phyloP scores from a whole-genome alignment of 1,284 basidiomycete species.

The Ceratobasidium sp. region DNA sequence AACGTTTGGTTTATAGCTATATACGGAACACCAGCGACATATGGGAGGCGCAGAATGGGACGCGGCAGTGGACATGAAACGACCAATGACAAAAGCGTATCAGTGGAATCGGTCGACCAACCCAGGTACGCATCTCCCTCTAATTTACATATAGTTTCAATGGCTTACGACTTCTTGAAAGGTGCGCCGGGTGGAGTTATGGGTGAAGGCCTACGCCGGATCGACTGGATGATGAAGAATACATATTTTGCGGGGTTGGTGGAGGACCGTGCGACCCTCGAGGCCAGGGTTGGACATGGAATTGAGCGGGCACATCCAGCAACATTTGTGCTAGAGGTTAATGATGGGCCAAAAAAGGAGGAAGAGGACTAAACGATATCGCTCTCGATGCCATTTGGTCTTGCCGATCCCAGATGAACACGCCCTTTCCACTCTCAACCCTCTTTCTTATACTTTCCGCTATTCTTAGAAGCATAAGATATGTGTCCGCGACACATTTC shows the following conservation, averaged over 20 bases:
- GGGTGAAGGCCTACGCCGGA: slow-evolving; percentile 36
- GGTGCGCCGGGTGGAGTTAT: slow-evolving; percentile 41
- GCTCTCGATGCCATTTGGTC: background rate
- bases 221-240: slow-evolving; percentile 40
- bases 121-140: slow-evolving; percentile 6
- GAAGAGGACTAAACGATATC: slow-evolving; percentile 3
- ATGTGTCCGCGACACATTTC: slow-evolving; percentile 29
- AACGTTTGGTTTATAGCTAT: slow-evolving; percentile 3
- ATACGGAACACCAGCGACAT: slow-evolving; percentile 28
- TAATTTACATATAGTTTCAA: background rate
- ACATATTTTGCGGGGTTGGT: slow-evolving; percentile 40
- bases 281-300: slow-evolving; percentile 19
- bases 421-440: background rate
- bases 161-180: background rate
- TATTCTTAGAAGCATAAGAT: slow-evolving; percentile 23
- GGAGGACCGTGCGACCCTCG: slow-evolving; percentile 22
- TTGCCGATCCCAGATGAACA: background rate
- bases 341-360: slow-evolving; percentile 28
- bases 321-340: slow-evolving; percentile 34
- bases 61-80: slow-evolving; percentile 32
- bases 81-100: slow-evolving; percentile 41
- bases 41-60: slow-evolving; percentile 39
- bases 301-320: slow-evolving; percentile 20
- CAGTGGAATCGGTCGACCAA: slow-evolving; percentile 42
- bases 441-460: background rate